Percentiles rank a stretch among this genome's conserved stretches.
These are phyloP conservation scores for Hypoxylon sp. DNA, from an alignment of 2,329 filamentous ascomycete species.

Conservation along the genomic window DNA sequence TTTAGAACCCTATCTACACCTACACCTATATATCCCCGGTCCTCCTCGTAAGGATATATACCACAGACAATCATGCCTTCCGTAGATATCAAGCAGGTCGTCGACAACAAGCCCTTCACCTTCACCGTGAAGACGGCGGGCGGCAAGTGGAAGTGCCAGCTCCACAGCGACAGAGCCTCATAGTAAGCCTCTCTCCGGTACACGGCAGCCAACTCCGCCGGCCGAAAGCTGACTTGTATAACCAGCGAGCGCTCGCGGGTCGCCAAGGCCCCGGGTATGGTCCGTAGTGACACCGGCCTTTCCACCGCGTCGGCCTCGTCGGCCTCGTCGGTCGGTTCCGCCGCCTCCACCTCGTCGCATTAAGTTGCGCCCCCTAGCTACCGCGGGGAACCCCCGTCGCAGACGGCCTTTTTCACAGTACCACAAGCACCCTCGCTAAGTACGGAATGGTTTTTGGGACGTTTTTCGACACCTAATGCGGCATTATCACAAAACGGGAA, in stretches of 20 bases:
- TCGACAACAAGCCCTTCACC: constrained; percentile 42
- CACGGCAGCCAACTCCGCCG: not conserved
- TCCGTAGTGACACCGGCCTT: constrained; percentile 40
- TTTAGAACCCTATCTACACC: constrained; percentile 1
- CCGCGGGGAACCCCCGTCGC: constrained; percentile 10
- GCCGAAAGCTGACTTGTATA: constrained; percentile 20
- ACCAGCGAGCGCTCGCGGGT: constrained; percentile 34
- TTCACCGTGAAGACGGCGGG: constrained; percentile 45
- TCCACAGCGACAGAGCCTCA: constrained; percentile 45
- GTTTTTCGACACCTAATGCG: constrained; percentile 23
- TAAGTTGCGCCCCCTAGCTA: constrained; percentile 21
- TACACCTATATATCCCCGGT: not conserved
- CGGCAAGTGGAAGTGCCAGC: constrained; percentile 44
- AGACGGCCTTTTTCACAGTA: not conserved
- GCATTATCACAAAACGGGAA: constrained; percentile 26
- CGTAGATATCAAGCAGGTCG: constrained; percentile 40
- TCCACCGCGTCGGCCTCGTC: constrained; percentile 35
- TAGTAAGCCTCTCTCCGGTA: constrained; percentile 39
- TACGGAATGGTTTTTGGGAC: constrained; percentile 1
- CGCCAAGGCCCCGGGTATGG: constrained; percentile 28
- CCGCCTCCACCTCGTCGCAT: constrained; percentile 28
- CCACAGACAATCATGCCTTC: constrained; percentile 42
- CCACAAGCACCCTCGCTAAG: not conserved
- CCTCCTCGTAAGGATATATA: not conserved
- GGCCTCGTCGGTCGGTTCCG: constrained; percentile 23